Percentiles rank a stretch among this genome's conserved stretches.
Evolutionary conservation across 768 basidiomycete genomes (phyloP).

Genomic region (Rhizopogon vinicolor): DNA sequence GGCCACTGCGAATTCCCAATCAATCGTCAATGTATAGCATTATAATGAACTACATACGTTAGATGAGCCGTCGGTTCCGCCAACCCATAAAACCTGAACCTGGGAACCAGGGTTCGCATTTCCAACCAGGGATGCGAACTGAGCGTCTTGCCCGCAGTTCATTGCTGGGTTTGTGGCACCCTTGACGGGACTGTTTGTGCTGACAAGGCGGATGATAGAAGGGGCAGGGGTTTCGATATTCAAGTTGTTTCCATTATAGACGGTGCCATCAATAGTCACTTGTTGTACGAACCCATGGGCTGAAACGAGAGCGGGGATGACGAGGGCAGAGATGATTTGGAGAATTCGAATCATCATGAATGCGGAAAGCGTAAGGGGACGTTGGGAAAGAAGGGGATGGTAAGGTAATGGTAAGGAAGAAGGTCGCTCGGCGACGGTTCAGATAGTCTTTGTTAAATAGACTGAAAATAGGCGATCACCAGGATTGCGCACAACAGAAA

Average conservation of each 20-base stretch:
- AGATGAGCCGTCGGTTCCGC: conserved; percentile 31
- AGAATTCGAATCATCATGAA: not conserved
- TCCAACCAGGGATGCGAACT: conserved; percentile 45
- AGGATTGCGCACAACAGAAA: not conserved
- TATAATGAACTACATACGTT: conserved; percentile 18
- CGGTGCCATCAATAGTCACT: conserved; percentile 25
- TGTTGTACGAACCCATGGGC: conserved; percentile 28
- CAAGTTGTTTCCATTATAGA: conserved; percentile 27
- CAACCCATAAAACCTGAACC: conserved; percentile 52
- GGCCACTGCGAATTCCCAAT: conserved; percentile 32
- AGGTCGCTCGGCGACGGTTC: not conserved
- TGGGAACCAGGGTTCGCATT: conserved; percentile 55
- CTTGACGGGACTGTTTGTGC: conserved; percentile 46
- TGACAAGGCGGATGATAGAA: conserved; percentile 40
- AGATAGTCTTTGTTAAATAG: not conserved
- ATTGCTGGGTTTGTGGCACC: conserved; percentile 51
- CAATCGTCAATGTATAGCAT: not conserved
- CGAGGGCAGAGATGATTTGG: conserved; percentile 3
- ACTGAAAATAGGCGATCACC: not conserved
- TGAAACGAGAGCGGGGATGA: conserved; percentile 18
- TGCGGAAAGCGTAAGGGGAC: not conserved
- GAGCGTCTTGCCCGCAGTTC: conserved; percentile 57
- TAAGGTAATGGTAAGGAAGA: not conserved
- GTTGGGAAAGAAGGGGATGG: not conserved
- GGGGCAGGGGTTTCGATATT: conserved; percentile 24